Percentiles rank a stretch among this genome's conserved stretches.
Evolutionary conservation across 2,329 filamentous ascomycete species (phyloP).

Genomic region (Scedosporium aurantiacum): DNA sequence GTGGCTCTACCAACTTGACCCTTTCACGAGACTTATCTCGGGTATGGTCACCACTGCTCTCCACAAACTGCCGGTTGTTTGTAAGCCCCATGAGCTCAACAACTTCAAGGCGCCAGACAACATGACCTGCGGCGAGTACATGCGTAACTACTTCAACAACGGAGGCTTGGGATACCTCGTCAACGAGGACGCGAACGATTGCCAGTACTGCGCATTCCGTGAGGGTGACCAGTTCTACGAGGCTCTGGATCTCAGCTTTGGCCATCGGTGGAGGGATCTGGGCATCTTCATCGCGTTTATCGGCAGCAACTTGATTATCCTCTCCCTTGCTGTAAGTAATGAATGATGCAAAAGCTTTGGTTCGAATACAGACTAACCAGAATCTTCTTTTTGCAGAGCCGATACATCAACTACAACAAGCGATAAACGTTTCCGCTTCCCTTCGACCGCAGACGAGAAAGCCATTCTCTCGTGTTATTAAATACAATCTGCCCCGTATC

Average conservation of each 20-base stretch:
- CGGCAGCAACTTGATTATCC: conserved; percentile 60
- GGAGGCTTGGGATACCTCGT: conserved; percentile 65
- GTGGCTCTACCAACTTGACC: conserved; percentile 75
- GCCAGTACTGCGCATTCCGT: conserved; percentile 73
- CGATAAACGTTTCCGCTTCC: neutral
- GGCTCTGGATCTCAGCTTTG: conserved; percentile 54
- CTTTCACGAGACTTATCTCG: conserved; percentile 70
- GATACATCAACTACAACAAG: conserved; percentile 41
- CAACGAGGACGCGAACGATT: conserved; percentile 46
- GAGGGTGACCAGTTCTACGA: conserved; percentile 72
- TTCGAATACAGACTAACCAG: neutral
- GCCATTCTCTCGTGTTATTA: no score
- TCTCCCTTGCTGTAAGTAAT: conserved; percentile 39
- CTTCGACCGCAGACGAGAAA: neutral
- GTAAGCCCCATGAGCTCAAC: conserved; percentile 51
- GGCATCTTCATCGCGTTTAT: conserved; percentile 71
- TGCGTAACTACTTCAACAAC: conserved; percentile 54
- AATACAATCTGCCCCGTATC: no score
- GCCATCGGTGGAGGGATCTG: conserved; percentile 67
- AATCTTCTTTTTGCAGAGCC: conserved; percentile 23
- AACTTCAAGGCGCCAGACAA: conserved; percentile 54
- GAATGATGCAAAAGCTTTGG: neutral
- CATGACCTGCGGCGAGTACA: conserved; percentile 64
- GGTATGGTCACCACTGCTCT: conserved; percentile 73
- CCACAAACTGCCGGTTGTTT: conserved; percentile 52